Evolutionary conservation across 306 rosid species (phyloP).

Genomic region (Cucumis melo): DNA sequence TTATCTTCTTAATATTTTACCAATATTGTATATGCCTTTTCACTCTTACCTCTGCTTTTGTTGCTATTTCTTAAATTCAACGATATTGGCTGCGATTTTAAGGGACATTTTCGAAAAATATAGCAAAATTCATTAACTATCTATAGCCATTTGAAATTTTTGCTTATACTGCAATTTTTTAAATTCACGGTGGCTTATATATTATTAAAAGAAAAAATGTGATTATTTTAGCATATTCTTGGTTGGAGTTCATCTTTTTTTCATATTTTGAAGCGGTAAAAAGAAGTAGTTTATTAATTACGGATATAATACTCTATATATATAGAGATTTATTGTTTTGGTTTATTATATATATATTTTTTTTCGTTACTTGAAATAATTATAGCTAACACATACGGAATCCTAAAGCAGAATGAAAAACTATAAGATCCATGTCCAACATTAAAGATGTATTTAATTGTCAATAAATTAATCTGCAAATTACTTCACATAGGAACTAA

Average conservation of each 20-base stretch:
- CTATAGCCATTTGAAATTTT: too few relatives aligned
- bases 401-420: not conserved
- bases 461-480: not conserved
- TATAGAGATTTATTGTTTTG: not conserved
- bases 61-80: not conserved
- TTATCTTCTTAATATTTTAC: conserved; percentile 9
- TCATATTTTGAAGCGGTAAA: too few relatives aligned
- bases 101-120: too few relatives aligned
- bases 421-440: not conserved
- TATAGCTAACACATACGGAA: not conserved
- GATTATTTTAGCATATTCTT: too few relatives aligned
- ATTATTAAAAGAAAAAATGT: too few relatives aligned
- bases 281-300: not conserved
- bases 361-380: not conserved
- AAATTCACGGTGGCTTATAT: too few relatives aligned
- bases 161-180: too few relatives aligned
- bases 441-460: not conserved
- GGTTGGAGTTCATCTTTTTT: too few relatives aligned
- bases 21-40: conserved; percentile 3
- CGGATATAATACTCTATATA: too few relatives aligned
- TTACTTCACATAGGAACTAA: not conserved
- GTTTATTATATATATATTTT: not conserved
- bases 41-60: not conserved
- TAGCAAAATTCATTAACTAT: too few relatives aligned
- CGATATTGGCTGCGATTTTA: too few relatives aligned